Base-by-base conservation (phyloP, 352 stramenopile species). In the Thalassiosira exigua region DNA sequence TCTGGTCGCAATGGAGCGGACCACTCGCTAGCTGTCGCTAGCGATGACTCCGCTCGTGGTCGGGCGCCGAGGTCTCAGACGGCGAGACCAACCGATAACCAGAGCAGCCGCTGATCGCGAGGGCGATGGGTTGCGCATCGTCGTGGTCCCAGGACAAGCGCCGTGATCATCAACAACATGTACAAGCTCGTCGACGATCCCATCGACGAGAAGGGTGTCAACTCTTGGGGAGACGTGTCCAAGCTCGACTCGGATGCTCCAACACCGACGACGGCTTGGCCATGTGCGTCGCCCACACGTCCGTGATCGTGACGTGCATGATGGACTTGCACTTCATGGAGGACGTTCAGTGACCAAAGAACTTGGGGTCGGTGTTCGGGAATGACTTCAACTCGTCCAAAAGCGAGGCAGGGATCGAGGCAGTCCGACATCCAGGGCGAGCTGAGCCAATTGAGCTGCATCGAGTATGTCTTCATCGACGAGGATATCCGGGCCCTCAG, bases 81-180 rank as follows among this genome's bases (percentile, higher is more conserved):
- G n/a, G n/a, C n/a, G n/a, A n/a, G n/a, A n/a, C n/a, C n/a, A n/a
- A n/a, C n/a, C n/a, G n/a, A n/a, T n/a, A n/a, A n/a, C n/a, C n/a
- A n/a, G n/a, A n/a, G n/a, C n/a, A n/a, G n/a, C n/a, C n/a, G n/a
- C n/a, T n/a, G n/a, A n/a, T n/a, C n/a, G n/a, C n/a, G n/a, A n/a
- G n/a, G n/a, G n/a, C n/a, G n/a, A n/a, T n/a, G n/a, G n/a, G n/a
- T n/a, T n/a, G n/a, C n/a, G n/a, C n/a, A n/a, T n/a, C n/a, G n/a
- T n/a, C n/a, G n/a, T n/a, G n/a, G n/a, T n/a, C n/a, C n/a, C n/a
- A n/a, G n/a, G n/a, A n/a, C n/a, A n/a, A 96, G 95, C 53, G 96
- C 96, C 75, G 96, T 99, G 72, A 99, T 99, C 77, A 98, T 98
- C 85, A 96, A 99, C 92, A 99, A 99, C 91, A 98, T 99, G 96